Conservation (phyloP, 768 basidiomycete species). For the Coprinellus aureogranulatus region DNA sequence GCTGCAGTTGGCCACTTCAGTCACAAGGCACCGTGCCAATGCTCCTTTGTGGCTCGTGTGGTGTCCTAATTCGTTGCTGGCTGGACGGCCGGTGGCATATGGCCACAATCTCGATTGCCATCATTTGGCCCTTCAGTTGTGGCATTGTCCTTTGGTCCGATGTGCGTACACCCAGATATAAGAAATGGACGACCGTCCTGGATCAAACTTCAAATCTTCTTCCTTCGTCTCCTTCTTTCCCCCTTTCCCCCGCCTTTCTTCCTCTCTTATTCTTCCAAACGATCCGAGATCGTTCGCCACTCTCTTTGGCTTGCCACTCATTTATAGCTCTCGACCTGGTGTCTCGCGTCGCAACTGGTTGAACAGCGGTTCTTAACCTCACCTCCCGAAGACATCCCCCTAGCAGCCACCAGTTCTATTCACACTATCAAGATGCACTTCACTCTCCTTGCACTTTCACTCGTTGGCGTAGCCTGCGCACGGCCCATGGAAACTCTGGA, state of each 20-base stretch:
- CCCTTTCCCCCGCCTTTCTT: conserved; percentile 8
- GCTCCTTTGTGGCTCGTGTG: not conserved
- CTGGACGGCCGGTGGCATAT: not conserved
- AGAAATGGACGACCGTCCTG: not conserved
- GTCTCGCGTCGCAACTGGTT: conserved; percentile 16
- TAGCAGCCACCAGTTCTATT: conserved; percentile 6
- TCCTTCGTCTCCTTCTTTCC: not conserved
- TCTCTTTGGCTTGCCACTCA: conserved; percentile 1
- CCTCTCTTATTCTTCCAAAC: conserved; percentile 12
- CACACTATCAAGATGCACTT: conserved; percentile 34
- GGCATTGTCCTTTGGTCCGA: not conserved
- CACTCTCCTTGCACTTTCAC: conserved; percentile 33
- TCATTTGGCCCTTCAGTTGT: conserved; percentile 2
- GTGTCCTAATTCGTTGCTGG: not conserved
- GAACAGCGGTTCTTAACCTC: conserved; percentile 1
- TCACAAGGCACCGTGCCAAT: not conserved
- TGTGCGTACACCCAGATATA: not conserved
- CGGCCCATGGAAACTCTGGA: conserved; percentile 26
- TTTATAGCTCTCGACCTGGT: conserved; percentile 22
- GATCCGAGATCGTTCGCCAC: conserved; percentile 24
- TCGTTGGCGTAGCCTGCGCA: conserved; percentile 31
- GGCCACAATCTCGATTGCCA: conserved; percentile 11
- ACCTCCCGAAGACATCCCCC: too few species aligned
- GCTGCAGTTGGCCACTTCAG: not conserved
- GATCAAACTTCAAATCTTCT: not conserved